These are phyloP conservation scores for Liquidambar formosana DNA, from an alignment of 164 flowering plant species.

Conservation along the genomic window DNA sequence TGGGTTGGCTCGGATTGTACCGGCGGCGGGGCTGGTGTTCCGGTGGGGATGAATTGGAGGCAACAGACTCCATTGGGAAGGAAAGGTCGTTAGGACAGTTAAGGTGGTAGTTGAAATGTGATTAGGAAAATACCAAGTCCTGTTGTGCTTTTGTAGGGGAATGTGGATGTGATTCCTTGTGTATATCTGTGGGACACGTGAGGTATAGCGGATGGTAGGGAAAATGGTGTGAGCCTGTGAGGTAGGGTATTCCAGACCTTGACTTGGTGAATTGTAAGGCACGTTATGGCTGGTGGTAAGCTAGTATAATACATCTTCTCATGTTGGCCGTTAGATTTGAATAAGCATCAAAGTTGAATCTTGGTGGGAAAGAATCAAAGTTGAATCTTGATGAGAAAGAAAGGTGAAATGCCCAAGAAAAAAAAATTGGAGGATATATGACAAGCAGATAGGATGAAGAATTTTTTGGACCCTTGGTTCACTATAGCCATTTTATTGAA, in stretches of 20 bases:
- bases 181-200: slow-evolving; percentile 38
- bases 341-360: too few relatives aligned
- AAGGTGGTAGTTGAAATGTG: not conserved
- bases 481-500: too few relatives aligned
- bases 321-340: too few relatives aligned
- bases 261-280: slow-evolving; percentile 14
- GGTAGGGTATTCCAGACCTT: slow-evolving; percentile 10
- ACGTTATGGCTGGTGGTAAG: not conserved
- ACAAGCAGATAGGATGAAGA: too few relatives aligned
- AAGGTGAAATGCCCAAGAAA: too few relatives aligned
- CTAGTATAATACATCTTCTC: too few relatives aligned
- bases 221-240: not conserved
- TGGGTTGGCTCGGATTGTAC: slow-evolving; percentile 37
- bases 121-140: not conserved
- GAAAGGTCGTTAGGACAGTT: slow-evolving; percentile 2
- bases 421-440: too few relatives aligned
- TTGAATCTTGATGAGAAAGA: too few relatives aligned
- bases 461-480: too few relatives aligned
- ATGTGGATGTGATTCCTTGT: slow-evolving; percentile 37
- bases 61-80: slow-evolving; percentile 37
- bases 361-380: too few relatives aligned
- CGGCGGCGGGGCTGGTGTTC: slow-evolving; percentile 18
- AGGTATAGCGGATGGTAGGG: slow-evolving; percentile 34
- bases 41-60: slow-evolving; percentile 45
- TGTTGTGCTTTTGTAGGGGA: slow-evolving; percentile 11